phyloP scores from a whole-genome alignment of 768 basidiomycete genomes.

The Hericium alpestre region DNA sequence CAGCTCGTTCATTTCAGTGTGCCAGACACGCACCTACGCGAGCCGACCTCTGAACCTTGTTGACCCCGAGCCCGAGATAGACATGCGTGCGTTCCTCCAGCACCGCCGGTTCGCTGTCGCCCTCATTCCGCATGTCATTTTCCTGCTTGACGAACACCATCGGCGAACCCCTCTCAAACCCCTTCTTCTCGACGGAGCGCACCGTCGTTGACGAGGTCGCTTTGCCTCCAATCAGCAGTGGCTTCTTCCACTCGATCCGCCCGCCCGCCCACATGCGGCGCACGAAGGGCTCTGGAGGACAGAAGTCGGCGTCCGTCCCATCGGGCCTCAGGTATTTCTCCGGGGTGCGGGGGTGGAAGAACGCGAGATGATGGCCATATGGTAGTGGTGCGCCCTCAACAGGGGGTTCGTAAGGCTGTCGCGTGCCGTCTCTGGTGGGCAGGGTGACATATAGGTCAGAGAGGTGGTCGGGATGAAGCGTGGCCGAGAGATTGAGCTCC shows the following conservation, averaged over 20 bases:
- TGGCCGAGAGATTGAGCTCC: conserved; percentile 35
- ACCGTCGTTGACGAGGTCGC: conserved; percentile 41
- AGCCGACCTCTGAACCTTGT: conserved; percentile 18
- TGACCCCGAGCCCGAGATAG: conserved; percentile 28
- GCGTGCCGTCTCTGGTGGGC: conserved; percentile 59
- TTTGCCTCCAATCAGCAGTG: conserved; percentile 43
- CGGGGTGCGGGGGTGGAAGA: conserved; percentile 60
- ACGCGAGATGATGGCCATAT: conserved; percentile 62
- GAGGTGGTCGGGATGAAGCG: conserved; percentile 44
- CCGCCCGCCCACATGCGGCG: conserved; percentile 81
- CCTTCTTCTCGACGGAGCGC: conserved; percentile 48
- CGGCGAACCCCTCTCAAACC: conserved; percentile 50
- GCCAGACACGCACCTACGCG: conserved; percentile 30
- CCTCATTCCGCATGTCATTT: conserved; percentile 40
- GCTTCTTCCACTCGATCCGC: conserved; percentile 50
- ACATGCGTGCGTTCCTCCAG: conserved; percentile 63
- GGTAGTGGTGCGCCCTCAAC: conserved; percentile 31
- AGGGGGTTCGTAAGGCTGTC: conserved; percentile 29
- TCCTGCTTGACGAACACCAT: conserved; percentile 69
- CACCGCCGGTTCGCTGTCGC: conserved; percentile 34
- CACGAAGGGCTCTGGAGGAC: conserved; percentile 63
- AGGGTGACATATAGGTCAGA: conserved; percentile 58
- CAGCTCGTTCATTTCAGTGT: not conserved
- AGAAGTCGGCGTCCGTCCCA: conserved; percentile 63
- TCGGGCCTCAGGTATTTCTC: conserved; percentile 49